phyloP scores from a whole-genome alignment of 2,329 filamentous ascomycete genomes.

The Paracorniculantispora psalliotae region DNA sequence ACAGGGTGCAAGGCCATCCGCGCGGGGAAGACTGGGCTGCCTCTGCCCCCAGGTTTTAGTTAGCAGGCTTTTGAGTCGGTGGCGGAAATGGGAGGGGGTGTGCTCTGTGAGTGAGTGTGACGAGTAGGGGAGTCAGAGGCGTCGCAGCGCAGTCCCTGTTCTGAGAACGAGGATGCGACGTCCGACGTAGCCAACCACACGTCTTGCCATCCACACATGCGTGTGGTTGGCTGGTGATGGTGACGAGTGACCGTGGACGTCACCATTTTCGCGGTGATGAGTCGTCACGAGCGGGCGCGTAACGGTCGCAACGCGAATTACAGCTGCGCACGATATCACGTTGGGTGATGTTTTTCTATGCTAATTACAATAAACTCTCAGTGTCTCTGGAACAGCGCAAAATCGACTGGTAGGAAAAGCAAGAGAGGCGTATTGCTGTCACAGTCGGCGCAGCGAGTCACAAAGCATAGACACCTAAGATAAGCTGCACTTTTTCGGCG shows the following conservation, averaged over 20 bases:
- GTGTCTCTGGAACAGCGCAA: neutral
- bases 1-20: neutral
- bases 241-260: constrained; percentile 1
- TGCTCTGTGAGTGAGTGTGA: neutral
- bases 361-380: neutral
- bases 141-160: neutral
- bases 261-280: neutral
- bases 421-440: neutral
- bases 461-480: neutral
- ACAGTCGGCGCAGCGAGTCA: neutral
- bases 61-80: neutral
- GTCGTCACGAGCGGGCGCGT: constrained; percentile 4
- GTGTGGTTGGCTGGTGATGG: neutral
- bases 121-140: neutral
- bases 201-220: neutral
- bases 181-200: neutral
- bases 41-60: neutral
- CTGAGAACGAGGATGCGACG: neutral
- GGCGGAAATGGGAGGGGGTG: neutral
- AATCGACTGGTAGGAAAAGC: neutral
- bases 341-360: neutral
- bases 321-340: neutral
- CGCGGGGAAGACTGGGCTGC: neutral
- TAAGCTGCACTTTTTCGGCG: neutral
- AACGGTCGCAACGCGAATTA: neutral